Evolutionary conservation across 1,284 basidiomycete species (phyloP).

Genomic region (Schizopora paradoxa): DNA sequence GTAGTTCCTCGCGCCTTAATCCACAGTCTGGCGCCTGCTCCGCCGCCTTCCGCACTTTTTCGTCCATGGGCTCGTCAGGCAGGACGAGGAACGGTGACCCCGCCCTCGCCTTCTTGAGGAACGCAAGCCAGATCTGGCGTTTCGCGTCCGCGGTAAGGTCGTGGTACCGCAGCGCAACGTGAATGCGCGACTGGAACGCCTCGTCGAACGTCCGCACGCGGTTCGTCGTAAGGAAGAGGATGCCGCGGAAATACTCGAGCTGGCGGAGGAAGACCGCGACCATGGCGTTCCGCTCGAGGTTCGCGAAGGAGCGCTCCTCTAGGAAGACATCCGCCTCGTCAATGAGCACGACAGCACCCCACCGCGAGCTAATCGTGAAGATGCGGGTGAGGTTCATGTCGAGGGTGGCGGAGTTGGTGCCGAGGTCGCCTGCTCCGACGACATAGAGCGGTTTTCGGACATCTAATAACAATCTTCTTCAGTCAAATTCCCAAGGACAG

Average conservation of each 20-base stretch:
- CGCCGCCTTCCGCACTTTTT: background rate
- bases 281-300: slow-evolving; percentile 58
- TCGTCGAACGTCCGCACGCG: slow-evolving; percentile 59
- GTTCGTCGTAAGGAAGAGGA: slow-evolving; percentile 65
- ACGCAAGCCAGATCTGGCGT: slow-evolving; percentile 50
- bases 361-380: slow-evolving; percentile 30
- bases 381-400: slow-evolving; percentile 39
- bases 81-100: slow-evolving; percentile 30
- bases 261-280: slow-evolving; percentile 58
- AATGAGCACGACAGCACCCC: slow-evolving; percentile 60
- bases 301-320: slow-evolving; percentile 55
- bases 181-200: slow-evolving; percentile 64
- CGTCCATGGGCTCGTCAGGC: no score
- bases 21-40: slow-evolving; percentile 16
- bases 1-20: slow-evolving; percentile 31
- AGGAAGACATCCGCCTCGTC: slow-evolving; percentile 63
- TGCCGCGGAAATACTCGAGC: slow-evolving; percentile 47
- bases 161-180: slow-evolving; percentile 55
- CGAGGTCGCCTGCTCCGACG: slow-evolving; percentile 55
- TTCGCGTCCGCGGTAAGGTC: slow-evolving; percentile 45
- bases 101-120: slow-evolving; percentile 36
- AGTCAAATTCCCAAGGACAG: background rate
- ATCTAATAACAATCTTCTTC: slow-evolving; percentile 24
- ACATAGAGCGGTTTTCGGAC: slow-evolving; percentile 54
- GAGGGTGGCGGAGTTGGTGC: slow-evolving; percentile 40